These are phyloP conservation scores for Endoconidiophora polonica DNA, from an alignment of 2,329 filamentous ascomycete genomes.

Conservation along the genomic window DNA sequence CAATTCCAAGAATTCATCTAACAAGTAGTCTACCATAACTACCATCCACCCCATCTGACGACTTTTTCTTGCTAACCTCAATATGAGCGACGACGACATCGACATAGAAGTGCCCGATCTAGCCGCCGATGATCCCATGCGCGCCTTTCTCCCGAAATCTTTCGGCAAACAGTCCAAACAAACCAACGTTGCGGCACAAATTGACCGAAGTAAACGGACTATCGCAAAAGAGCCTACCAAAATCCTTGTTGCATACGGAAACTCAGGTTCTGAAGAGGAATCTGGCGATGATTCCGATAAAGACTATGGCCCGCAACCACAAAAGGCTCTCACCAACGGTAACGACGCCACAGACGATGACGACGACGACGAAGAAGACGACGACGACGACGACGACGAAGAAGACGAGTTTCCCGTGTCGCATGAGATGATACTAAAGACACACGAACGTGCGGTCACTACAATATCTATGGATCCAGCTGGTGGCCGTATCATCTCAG, in stretches of 20 bases:
- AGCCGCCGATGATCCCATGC: constrained; percentile 50
- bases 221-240: constrained; percentile 14
- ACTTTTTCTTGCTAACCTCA: no score
- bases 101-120: constrained; percentile 35
- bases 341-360: constrained; percentile 26
- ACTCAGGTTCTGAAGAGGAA: constrained; percentile 17
- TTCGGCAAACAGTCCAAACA: constrained; percentile 72
- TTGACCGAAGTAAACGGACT: constrained; percentile 56
- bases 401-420: constrained; percentile 84
- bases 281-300: constrained; percentile 29
- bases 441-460: constrained; percentile 77
- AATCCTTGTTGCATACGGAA: constrained; percentile 12
- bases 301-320: constrained; percentile 21
- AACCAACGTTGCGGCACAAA: constrained; percentile 61
- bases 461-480: constrained; percentile 70
- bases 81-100: constrained; percentile 37
- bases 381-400: constrained; percentile 48
- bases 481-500: constrained; percentile 73
- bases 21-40: no score
- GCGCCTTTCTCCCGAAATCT: constrained; percentile 59
- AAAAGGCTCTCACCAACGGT: constrained; percentile 22
- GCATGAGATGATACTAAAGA: constrained; percentile 83
- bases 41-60: no score
- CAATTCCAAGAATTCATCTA: no score
- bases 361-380: constrained; percentile 35